Evolutionary conservation across 75 land plant genomes (phyloP), one percentile per base, ranked within the genome.

Genomic region (Pinus albicaulis): DNA sequence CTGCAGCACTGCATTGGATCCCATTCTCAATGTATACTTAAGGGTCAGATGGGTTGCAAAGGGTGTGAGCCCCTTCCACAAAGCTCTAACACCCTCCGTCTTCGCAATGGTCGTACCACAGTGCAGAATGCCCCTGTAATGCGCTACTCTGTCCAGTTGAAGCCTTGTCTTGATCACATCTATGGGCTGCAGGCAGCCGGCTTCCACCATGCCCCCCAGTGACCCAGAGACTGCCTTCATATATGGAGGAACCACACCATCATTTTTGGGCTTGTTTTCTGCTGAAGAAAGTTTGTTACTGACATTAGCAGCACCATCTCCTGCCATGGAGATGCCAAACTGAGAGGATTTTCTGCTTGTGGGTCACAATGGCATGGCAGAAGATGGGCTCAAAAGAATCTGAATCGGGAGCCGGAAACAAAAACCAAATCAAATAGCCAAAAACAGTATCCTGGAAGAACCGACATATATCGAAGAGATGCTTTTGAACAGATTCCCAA

Each of bases 21-120:
- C 99, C 99, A 96, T 96, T n/a, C 99, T 86, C 19, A 96, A 89
- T 20, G 99, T 76, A 73, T 96, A 93, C 82, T 96, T 96, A 36
- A 96, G 82, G 28, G 99, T 96, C 48, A 96, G 79, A 79, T 96
- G 99, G 8, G 99, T 88, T 19, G 99, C 99, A 79, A 93, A 96
- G 15, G 99, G 96, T 7, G 96, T 96, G 57, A 96, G 76, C 16
- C 99, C 99, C 83, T 93, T 96, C 99, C 99, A 96, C 20, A 96
- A 80, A 16, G 99, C 99, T 24, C 91, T 74, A 26, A 86, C 87
- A 53, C 99, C 96, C 74, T 96, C 99, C 14, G 85, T 82, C 38
- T 77, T 64, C 13, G 68, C 34, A 2, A 91, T 81, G 59, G 91
- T 84, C 26, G 82, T 23, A 26, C 97, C 99, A 77, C 97, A 96